phyloP scores from a whole-genome alignment of 306 rosid genomes.

The Hippophae gyantsensis region DNA sequence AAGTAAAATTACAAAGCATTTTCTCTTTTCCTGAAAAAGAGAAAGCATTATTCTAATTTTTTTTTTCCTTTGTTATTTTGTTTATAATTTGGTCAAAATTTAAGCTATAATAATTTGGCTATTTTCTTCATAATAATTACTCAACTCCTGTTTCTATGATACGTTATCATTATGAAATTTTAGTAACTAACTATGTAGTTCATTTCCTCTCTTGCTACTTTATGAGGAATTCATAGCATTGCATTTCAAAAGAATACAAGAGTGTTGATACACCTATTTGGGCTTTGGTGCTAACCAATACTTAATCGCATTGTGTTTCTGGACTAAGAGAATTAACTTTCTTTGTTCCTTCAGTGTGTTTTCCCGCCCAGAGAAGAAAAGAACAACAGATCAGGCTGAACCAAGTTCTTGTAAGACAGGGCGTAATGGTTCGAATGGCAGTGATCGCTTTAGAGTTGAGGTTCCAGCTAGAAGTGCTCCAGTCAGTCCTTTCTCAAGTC shows the following conservation, averaged over 20 bases:
- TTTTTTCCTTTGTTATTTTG: background rate
- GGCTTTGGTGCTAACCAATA: too few species aligned
- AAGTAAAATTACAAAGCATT: too few species aligned
- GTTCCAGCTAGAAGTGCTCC: conserved; percentile 58
- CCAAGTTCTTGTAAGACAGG: conserved; percentile 26
- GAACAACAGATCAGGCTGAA: conserved; percentile 26
- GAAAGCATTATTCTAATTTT: too few species aligned
- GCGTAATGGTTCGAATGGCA: conserved; percentile 16
- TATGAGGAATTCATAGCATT: background rate
- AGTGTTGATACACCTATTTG: too few species aligned
- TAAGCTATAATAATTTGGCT: background rate
- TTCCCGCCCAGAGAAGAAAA: conserved; percentile 26
- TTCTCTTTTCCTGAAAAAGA: too few species aligned
- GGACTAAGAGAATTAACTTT: background rate
- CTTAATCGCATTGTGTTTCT: background rate
- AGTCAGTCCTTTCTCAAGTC: conserved; percentile 57
- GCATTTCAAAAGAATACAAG: too few species aligned
- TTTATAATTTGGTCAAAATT: background rate
- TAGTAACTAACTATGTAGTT: background rate
- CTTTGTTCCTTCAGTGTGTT: conserved; percentile 35
- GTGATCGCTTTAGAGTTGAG: conserved; percentile 25
- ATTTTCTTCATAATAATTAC: background rate
- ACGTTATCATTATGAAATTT: background rate
- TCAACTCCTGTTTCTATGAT: background rate
- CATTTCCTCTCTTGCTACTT: background rate